These are phyloP conservation scores for Monosporascus cannonballus DNA, from an alignment of 2,329 filamentous ascomycete species.

Conservation along the genomic window DNA sequence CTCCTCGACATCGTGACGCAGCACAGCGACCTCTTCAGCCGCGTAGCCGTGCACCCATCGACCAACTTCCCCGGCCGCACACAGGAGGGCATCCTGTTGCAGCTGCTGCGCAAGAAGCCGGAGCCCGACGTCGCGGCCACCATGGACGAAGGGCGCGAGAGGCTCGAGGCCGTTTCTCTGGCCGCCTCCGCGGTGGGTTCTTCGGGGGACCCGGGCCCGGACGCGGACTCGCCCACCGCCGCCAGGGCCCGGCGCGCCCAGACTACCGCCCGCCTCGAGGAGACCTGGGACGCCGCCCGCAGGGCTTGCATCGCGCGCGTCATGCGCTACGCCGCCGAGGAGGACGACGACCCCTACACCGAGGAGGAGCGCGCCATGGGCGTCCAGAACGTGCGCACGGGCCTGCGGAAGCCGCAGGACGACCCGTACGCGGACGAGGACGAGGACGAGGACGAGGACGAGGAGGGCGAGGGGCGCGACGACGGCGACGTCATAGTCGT, in stretches of 20 bases:
- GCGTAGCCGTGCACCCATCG: constrained; percentile 68
- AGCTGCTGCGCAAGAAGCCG: constrained; percentile 75
- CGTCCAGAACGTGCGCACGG: constrained; percentile 65
- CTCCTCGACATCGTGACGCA: constrained; percentile 60
- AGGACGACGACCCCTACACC: constrained; percentile 63
- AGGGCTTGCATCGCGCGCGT: constrained; percentile 27
- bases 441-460: constrained; percentile 46
- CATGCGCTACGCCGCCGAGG: constrained; percentile 32
- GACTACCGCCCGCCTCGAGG: constrained; percentile 24
- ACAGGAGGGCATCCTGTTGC: constrained; percentile 58
- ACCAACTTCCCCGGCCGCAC: constrained; percentile 68
- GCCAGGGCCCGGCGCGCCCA: neutral
- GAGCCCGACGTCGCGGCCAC: constrained; percentile 72
- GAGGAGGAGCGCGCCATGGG: constrained; percentile 62
- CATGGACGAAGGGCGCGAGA: constrained; percentile 56
- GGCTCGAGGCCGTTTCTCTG: constrained; percentile 14
- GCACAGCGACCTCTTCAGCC: constrained; percentile 61
- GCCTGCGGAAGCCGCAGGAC: constrained; percentile 52
- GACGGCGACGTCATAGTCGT: constrained; percentile 26
- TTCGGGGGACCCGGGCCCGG: neutral
- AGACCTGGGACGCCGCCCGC: constrained; percentile 31
- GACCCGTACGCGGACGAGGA: constrained; percentile 51
- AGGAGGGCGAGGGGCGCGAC: constrained; percentile 38
- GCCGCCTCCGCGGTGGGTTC: neutral
- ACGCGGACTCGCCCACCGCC: neutral